Conservation (phyloP, 177 flowering plant genomes). For the Vitis hybrid region DNA sequence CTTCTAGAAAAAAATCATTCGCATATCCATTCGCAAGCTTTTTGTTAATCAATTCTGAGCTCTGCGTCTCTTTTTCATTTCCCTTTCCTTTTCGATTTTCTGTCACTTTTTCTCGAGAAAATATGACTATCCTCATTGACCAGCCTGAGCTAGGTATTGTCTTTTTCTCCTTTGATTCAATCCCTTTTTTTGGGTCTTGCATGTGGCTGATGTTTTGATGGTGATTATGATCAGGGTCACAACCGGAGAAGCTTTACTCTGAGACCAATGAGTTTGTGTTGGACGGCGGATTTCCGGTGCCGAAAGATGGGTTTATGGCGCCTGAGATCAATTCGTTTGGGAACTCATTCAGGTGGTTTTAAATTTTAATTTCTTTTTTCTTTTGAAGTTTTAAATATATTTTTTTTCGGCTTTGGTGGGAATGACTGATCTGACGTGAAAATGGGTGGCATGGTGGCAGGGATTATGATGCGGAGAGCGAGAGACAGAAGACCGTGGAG, state of each 20-base stretch:
- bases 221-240: constrained; percentile 8
- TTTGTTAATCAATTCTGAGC: background rate
- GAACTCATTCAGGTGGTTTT: constrained; percentile 36
- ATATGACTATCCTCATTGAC: constrained; percentile 32
- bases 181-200: background rate
- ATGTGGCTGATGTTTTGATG: background rate
- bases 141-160: constrained; percentile 13
- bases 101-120: background rate
- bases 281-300: constrained; percentile 34
- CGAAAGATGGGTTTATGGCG: constrained; percentile 29
- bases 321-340: constrained; percentile 50
- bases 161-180: background rate
- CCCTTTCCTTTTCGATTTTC: background rate
- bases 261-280: constrained; percentile 24
- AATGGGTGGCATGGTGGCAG: constrained; percentile 18
- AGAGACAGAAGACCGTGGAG: constrained; percentile 50
- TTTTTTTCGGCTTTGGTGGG: background rate
- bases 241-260: constrained; percentile 13
- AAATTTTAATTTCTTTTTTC: background rate
- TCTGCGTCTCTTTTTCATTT: background rate
- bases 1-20: background rate
- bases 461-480: constrained; percentile 55
- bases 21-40: background rate
- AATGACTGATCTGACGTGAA: background rate
- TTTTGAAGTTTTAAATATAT: background rate